Evolutionary conservation across 768 basidiomycete genomes (phyloP).

Genomic region (Lactarius tabidus): DNA sequence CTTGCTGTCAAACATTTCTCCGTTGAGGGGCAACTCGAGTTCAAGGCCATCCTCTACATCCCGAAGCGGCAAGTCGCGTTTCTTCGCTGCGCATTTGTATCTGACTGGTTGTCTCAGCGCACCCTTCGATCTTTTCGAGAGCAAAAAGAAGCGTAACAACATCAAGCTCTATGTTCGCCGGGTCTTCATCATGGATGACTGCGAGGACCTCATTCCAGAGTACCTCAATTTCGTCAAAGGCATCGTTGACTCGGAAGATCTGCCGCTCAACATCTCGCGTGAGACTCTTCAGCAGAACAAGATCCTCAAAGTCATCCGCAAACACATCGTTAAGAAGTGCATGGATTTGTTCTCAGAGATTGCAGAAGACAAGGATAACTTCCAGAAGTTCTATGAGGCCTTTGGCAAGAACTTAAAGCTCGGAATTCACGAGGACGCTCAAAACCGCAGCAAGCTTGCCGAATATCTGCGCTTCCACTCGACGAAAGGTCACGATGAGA

Average conservation of each 20-base stretch:
- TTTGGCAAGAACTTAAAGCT: slow-evolving; percentile 99
- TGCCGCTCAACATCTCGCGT: slow-evolving; percentile 99
- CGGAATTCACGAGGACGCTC: slow-evolving; percentile 98
- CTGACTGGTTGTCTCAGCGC: slow-evolving; percentile 48
- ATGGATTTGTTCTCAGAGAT: slow-evolving; percentile 94
- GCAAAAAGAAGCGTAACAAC: slow-evolving; percentile 99
- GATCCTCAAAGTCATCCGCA: slow-evolving; percentile 99
- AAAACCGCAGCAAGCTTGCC: slow-evolving; percentile 98
- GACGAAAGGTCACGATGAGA: slow-evolving; percentile 89
- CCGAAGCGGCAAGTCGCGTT: slow-evolving; percentile 74
- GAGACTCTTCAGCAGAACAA: slow-evolving; percentile 99
- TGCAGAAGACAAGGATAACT: slow-evolving; percentile 99
- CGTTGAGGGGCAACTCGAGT: slow-evolving; percentile 99
- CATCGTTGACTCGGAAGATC: slow-evolving; percentile 99
- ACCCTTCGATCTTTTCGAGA: slow-evolving; percentile 99
- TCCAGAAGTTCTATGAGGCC: slow-evolving; percentile 93
- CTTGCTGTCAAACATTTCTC: slow-evolving; percentile 99
- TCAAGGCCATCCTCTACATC: slow-evolving; percentile 98
- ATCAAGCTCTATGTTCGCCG: slow-evolving; percentile 99
- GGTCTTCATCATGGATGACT: slow-evolving; percentile 99
- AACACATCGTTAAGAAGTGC: slow-evolving; percentile 99
- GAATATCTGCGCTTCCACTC: slow-evolving; percentile 99
- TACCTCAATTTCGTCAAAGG: slow-evolving; percentile 99
- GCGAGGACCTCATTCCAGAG: slow-evolving; percentile 98
- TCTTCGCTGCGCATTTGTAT: slow-evolving; percentile 17